Percentiles rank a stretch among this genome's conserved stretches.
These are phyloP conservation scores for Coniochaeta pulveracea DNA, from an alignment of 2,329 filamentous ascomycete genomes.

Conservation along the genomic window DNA sequence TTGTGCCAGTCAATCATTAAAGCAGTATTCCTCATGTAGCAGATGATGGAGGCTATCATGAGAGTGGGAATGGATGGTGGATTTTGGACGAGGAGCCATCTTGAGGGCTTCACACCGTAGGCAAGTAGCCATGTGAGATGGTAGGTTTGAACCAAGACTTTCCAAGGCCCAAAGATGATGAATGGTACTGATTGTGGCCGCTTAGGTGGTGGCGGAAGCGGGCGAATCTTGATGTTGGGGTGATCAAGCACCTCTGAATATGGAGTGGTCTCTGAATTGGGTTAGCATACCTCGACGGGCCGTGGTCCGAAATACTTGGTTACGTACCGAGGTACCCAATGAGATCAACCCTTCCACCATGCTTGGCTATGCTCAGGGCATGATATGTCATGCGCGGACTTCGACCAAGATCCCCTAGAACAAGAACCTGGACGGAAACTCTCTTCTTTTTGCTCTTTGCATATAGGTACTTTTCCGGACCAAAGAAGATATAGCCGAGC, in stretches of 20 bases:
- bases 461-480: slow-evolving; percentile 9
- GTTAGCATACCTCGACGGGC: too few relatives aligned
- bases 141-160: slow-evolving; percentile 73
- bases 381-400: slow-evolving; percentile 99
- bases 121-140: slow-evolving; percentile 61
- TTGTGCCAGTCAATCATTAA: slow-evolving; percentile 98
- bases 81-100: slow-evolving; percentile 86
- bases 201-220: slow-evolving; percentile 56
- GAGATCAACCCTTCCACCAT: slow-evolving; percentile 69
- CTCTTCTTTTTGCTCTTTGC: slow-evolving; percentile 8
- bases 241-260: slow-evolving; percentile 66
- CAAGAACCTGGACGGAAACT: slow-evolving; percentile 62
- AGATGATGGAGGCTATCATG: slow-evolving; percentile 60
- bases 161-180: slow-evolving; percentile 65
- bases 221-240: slow-evolving; percentile 57
- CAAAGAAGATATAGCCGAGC: slow-evolving; percentile 11
- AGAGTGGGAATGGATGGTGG: slow-evolving; percentile 91
- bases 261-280: slow-evolving; percentile 61
- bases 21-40: slow-evolving; percentile 65
- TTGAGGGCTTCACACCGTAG: slow-evolving; percentile 61
- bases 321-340: slow-evolving; percentile 75
- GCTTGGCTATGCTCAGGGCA: slow-evolving; percentile 78
- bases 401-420: slow-evolving; percentile 87
- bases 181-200: slow-evolving; percentile 62
- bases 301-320: too few relatives aligned